Evolutionary conservation across 306 rosid genomes (phyloP), one percentile per base, ranked within the genome.

Genomic region (Trifolium dubium): DNA sequence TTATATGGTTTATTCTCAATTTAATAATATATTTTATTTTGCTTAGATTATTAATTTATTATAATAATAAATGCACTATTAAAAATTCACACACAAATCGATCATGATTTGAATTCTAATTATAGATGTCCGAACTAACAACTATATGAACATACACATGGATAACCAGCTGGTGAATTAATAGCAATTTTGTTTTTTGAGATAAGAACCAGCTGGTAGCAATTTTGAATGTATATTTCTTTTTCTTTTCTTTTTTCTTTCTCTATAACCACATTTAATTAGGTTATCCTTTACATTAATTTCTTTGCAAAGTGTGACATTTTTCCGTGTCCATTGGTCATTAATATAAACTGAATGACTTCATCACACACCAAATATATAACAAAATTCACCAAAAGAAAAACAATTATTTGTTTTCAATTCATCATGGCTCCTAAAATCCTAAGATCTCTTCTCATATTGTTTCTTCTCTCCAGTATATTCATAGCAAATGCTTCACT

Each of bases 391-490:
- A 9, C 18, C 43, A 51, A 11, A 37, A 37, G 9, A 44, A 50
- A 69, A 23, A n/a, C 10, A 71, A 11, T 3, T 28, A n/a, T 61
- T 61, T 32, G 23, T 34, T 62, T 62, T 71, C 32, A 49, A 2
- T n/a, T 49, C 19, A 49, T 49, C 19, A 64, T 64, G 69, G 15
- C 50, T 64, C 15, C 69, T 37, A 64, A 37, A 64, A 64, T 39
- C 69, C 49, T 5, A 63, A 63, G 47, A 40, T 9, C 7, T 30
- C 31, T 63, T 37, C 14, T 63, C 5, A 8, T 37, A 12, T 63
- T 37, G 30, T 17, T 63, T 35, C 47, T 63, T 35, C 31, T 39
- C 32, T 18, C 50, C 40, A 37, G 10, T 18, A 37, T 64, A 4
- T 19, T 10, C 47, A 64, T 18, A 64, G 29, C 47, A 37, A 15